phyloP scores from a whole-genome alignment of 805 yeast species.

The Kluyveromyces aestuarii region DNA sequence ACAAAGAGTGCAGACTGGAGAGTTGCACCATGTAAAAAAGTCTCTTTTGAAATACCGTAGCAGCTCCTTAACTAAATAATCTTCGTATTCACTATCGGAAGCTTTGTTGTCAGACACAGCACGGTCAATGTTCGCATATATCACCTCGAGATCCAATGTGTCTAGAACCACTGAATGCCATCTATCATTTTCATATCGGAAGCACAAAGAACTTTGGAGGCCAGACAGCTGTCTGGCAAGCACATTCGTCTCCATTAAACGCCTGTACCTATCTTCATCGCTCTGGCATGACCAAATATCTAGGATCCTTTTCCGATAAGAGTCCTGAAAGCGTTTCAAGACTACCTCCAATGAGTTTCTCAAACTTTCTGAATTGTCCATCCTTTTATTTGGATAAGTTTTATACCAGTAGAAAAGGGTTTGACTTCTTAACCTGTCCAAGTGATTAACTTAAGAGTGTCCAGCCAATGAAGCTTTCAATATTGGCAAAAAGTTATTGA shows the following conservation, averaged over 20 bases:
- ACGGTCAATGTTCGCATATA: constrained; percentile 54
- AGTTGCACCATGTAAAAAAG: constrained; percentile 78
- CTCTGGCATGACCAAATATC: background rate
- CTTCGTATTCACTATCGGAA: constrained; percentile 35
- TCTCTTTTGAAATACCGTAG: constrained; percentile 65
- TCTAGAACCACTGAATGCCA: constrained; percentile 53
- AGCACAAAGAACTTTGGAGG: constrained; percentile 16
- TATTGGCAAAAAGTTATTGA: too few species aligned
- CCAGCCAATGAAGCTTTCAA: too few species aligned
- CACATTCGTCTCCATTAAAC: constrained; percentile 11
- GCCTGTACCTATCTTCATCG: constrained; percentile 11
- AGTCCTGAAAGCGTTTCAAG: background rate
- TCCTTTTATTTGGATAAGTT: background rate
- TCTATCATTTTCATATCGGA: constrained; percentile 34
- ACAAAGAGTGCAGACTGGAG: constrained; percentile 53
- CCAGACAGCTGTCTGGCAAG: constrained; percentile 20
- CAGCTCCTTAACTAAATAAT: constrained; percentile 47
- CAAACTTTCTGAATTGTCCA: background rate
- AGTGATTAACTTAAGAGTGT: too few species aligned
- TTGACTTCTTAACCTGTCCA: too few species aligned
- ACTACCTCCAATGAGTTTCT: background rate
- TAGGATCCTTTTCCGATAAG: background rate
- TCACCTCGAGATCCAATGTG: constrained; percentile 46
- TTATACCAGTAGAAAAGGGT: too few species aligned
- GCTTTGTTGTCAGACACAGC: constrained; percentile 28